phyloP scores from a whole-genome alignment of 441 rosid species.

The Mallotus japonicus region DNA sequence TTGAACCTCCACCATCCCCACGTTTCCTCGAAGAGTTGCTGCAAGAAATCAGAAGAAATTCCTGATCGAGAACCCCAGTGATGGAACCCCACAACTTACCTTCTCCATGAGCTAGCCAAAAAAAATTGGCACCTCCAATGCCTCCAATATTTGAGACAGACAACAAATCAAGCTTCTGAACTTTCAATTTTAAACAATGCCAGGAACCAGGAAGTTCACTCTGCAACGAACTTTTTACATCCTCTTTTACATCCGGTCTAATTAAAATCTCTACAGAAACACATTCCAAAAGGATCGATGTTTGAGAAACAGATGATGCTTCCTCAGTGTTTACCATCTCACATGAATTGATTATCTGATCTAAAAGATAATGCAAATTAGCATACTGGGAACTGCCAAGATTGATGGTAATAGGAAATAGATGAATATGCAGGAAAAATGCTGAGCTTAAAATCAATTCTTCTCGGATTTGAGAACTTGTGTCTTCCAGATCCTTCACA shows the following conservation, averaged over 20 bases:
- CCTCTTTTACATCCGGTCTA: conserved; percentile 55
- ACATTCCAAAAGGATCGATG: conserved; percentile 72
- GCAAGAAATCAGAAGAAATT: conserved; percentile 80
- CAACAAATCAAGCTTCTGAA: conserved; percentile 59
- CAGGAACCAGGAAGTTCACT: conserved; percentile 92
- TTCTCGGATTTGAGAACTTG: conserved; percentile 49
- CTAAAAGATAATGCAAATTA: conserved; percentile 44
- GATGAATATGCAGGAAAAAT: conserved; percentile 53
- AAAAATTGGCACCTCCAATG: conserved; percentile 54
- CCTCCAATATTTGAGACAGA: conserved; percentile 81
- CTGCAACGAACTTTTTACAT: conserved; percentile 58
- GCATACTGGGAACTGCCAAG: conserved; percentile 53
- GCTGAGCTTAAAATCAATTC: conserved; percentile 71
- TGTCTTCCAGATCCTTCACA: conserved; percentile 56
- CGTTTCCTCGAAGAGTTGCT: conserved; percentile 82
- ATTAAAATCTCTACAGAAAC: conserved; percentile 68
- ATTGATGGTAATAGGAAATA: conserved; percentile 47
- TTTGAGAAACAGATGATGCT: conserved; percentile 44
- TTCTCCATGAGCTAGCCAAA: conserved; percentile 85
- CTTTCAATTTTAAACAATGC: conserved; percentile 60
- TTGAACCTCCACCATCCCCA: conserved; percentile 96
- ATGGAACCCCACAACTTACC: conserved; percentile 79
- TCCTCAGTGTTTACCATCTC: conserved; percentile 30
- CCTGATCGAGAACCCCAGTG: conserved; percentile 54
- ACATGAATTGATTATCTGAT: conserved; percentile 46